Evolutionary conservation across 1,139 yeast species (phyloP).

Genomic region (Yueomyces sp.): DNA sequence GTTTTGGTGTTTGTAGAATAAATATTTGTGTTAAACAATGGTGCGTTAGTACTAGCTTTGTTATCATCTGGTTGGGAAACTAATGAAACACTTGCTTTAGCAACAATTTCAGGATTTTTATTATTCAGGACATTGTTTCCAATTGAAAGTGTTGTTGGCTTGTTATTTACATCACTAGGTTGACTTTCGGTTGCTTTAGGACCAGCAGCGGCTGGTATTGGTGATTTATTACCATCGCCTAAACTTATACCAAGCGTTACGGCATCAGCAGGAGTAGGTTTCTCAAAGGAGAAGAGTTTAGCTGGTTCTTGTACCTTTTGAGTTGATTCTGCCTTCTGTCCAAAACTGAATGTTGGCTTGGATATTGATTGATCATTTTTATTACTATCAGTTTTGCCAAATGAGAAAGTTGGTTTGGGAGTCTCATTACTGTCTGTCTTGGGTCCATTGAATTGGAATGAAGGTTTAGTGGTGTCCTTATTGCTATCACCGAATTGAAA

Average conservation of each 20-base stretch:
- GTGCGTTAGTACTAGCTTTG: not conserved
- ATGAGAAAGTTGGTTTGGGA: not conserved
- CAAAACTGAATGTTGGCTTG: slow-evolving; percentile 1
- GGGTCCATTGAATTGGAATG: not conserved
- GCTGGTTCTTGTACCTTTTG: not conserved
- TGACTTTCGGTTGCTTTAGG: not conserved
- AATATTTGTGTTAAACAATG: not conserved
- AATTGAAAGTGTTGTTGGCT: not conserved
- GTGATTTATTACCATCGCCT: not conserved
- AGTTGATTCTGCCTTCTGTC: not conserved
- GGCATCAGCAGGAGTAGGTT: slow-evolving; percentile 1
- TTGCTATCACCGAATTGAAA: not conserved
- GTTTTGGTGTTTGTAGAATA: not conserved
- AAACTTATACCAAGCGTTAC: not conserved
- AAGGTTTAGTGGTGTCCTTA: not conserved
- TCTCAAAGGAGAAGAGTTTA: not conserved
- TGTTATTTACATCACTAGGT: not conserved
- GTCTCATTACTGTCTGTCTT: not conserved
- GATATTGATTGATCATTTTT: not conserved
- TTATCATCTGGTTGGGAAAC: not conserved
- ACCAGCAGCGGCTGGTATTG: not conserved
- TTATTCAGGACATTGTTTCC: not conserved
- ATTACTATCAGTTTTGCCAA: not conserved
- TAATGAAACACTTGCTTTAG: not conserved
- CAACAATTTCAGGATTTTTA: not conserved